Conservation (phyloP, 2,329 filamentous ascomycete species). For the Xylaria sp. region DNA sequence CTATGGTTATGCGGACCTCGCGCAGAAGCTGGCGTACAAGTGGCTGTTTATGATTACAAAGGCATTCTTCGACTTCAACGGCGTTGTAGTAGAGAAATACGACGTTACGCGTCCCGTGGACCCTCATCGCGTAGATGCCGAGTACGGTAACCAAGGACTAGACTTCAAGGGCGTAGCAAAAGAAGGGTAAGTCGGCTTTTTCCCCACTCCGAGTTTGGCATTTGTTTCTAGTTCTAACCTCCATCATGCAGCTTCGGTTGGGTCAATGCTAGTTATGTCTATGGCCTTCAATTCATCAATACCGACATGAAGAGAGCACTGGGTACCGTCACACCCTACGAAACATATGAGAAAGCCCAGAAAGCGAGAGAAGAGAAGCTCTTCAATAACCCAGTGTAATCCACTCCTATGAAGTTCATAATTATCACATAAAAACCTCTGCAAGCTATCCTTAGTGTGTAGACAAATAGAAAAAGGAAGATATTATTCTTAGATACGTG, state of each 20-base stretch:
- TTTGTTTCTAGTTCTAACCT: not conserved
- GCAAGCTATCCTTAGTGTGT: not conserved
- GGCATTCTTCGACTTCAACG: constrained; percentile 97
- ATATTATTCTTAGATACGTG: too few species aligned
- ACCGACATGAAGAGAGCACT: constrained; percentile 89
- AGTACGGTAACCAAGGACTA: constrained; percentile 95
- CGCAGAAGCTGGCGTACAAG: constrained; percentile 88
- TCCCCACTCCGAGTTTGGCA: not conserved
- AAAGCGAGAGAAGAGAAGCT: constrained; percentile 60
- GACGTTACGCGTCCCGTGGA: constrained; percentile 90
- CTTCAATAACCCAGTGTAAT: constrained; percentile 42
- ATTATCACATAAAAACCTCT: not conserved
- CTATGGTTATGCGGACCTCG: constrained; percentile 90
- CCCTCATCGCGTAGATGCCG: constrained; percentile 91
- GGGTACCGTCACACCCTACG: constrained; percentile 85
- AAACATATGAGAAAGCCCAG: constrained; percentile 76
- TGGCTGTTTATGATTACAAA: constrained; percentile 99
- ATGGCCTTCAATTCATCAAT: constrained; percentile 86
- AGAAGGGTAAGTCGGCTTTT: constrained; percentile 76
- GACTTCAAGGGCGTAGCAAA: constrained; percentile 96
- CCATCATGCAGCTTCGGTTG: constrained; percentile 80
- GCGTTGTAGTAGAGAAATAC: constrained; percentile 98
- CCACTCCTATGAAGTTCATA: not conserved
- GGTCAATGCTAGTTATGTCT: constrained; percentile 98
- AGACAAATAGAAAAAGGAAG: not conserved